Conservation (phyloP, 148 eudicot species). For the Spergularia bocconei region DNA sequence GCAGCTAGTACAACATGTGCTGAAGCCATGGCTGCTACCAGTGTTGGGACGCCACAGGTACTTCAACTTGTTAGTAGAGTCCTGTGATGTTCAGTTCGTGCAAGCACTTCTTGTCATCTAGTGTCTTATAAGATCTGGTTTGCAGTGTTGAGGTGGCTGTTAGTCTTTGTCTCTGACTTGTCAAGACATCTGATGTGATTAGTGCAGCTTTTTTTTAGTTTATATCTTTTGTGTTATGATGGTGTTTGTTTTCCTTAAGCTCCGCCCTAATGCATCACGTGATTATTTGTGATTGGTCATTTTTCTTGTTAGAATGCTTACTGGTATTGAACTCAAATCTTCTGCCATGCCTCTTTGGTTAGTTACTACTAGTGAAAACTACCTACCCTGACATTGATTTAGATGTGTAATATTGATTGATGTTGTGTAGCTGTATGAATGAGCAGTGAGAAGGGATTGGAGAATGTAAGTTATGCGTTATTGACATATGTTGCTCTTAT, state of each 20-base stretch:
- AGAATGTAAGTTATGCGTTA: background rate
- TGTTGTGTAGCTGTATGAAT: background rate
- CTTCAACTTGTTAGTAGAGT: background rate
- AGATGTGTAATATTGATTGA: background rate
- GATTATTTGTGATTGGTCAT: background rate
- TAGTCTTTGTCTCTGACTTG: background rate
- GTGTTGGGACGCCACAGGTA: constrained; percentile 98
- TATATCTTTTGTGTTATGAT: background rate
- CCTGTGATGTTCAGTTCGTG: background rate
- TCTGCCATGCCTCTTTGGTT: background rate
- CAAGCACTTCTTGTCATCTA: background rate
- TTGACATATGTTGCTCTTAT: background rate
- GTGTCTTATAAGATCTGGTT: background rate
- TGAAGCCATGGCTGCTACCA: constrained; percentile 99
- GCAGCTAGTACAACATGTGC: constrained; percentile 99
- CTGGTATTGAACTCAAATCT: background rate
- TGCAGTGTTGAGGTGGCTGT: background rate
- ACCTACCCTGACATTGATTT: too few relatives aligned
- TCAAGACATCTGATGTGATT: background rate
- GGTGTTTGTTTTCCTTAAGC: background rate
- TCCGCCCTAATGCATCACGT: background rate
- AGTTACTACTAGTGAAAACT: background rate
- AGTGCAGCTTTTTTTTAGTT: background rate
- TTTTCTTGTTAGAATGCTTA: background rate
- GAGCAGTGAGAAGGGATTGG: too few relatives aligned